phyloP scores from a whole-genome alignment of 352 stramenopile genomes.

The Phytophthora pisi region DNA sequence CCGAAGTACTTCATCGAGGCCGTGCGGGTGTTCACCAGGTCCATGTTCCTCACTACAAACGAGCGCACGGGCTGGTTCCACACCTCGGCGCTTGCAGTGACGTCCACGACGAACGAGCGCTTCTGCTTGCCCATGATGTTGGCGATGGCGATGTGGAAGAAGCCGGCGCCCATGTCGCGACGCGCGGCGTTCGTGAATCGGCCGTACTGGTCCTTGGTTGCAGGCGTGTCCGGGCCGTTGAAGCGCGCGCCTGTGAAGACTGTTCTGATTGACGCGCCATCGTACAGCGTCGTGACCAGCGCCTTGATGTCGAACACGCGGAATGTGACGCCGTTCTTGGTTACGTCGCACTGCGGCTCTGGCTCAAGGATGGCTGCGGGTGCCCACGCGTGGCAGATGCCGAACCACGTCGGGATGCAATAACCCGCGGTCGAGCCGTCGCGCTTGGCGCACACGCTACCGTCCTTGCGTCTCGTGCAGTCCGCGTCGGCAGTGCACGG shows the following conservation, averaged over 20 bases:
- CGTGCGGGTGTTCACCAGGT: conserved; percentile 18
- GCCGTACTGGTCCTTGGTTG: conserved; percentile 27
- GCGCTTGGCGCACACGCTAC: conserved; percentile 31
- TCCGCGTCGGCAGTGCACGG: conserved; percentile 17
- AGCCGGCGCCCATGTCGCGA: conserved; percentile 32
- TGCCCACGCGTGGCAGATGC: conserved; percentile 43
- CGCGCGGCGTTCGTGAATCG: conserved; percentile 28
- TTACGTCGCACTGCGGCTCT: conserved; percentile 39
- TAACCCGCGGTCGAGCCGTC: conserved; percentile 13
- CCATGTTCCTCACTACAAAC: conserved; percentile 24
- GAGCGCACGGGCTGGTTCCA: conserved; percentile 41
- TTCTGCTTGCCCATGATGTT: conserved; percentile 37
- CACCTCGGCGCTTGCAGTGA: conserved; percentile 26
- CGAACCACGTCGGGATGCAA: conserved; percentile 40
- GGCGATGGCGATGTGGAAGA: conserved; percentile 37
- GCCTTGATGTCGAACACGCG: conserved; percentile 41
- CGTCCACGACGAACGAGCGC: conserved; percentile 37
- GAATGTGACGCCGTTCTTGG: conserved; percentile 37
- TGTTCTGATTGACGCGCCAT: conserved; percentile 18
- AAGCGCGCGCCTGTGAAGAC: conserved; percentile 40
- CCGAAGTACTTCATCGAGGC: conserved; percentile 27
- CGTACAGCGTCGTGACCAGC: conserved; percentile 32
- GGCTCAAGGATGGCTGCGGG: conserved; percentile 34
- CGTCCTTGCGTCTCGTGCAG: conserved; percentile 16
- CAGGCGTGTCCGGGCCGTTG: conserved; percentile 24